These are phyloP conservation scores for Cucurbita maxima DNA, from an alignment of 306 rosid genomes.

Conservation along the genomic window DNA sequence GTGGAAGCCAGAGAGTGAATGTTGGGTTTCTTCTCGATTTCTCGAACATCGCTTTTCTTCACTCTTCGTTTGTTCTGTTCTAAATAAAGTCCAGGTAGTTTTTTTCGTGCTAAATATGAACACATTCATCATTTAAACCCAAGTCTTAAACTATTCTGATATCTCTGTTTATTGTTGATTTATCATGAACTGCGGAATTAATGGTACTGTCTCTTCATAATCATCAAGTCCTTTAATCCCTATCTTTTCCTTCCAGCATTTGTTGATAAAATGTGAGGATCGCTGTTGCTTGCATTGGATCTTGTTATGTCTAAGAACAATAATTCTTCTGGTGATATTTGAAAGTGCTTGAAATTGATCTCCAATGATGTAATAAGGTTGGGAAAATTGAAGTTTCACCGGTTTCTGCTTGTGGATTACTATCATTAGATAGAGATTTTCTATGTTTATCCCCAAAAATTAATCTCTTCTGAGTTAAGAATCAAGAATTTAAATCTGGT, in stretches of 20 bases:
- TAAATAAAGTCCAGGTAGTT: background rate
- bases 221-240: background rate
- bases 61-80: background rate
- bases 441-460: too few species aligned
- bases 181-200: background rate
- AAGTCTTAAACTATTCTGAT: background rate
- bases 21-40: background rate
- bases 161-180: background rate
- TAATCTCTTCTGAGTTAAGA: background rate
- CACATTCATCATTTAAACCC: background rate
- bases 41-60: background rate
- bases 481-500: conserved; percentile 6
- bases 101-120: background rate
- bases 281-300: background rate
- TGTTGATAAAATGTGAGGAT: background rate
- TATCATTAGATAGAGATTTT: background rate
- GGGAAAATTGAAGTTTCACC: background rate
- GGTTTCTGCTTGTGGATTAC: background rate
- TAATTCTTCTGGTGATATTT: background rate
- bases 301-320: background rate
- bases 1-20: background rate
- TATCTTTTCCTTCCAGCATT: background rate
- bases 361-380: background rate
- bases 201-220: background rate
- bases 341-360: background rate